Evolutionary conservation across 75 land plant species (phyloP).

Genomic region (Pinus albicaulis): DNA sequence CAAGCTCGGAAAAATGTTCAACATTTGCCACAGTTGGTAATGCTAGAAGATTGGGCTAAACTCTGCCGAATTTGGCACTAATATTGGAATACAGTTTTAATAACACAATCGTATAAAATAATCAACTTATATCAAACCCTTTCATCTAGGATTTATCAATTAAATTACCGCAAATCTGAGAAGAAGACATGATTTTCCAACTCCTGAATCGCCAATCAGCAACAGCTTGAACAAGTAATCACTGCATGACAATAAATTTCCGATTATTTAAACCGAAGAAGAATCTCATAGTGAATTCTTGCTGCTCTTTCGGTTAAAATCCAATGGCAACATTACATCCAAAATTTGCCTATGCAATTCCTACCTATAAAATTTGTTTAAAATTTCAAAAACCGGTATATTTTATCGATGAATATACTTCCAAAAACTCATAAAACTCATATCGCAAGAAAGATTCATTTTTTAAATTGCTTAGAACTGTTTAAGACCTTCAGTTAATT

Average conservation of each 20-base stretch:
- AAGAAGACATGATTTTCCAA: constrained; percentile 72
- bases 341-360: no score
- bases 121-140: neutral
- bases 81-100: neutral
- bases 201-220: constrained; percentile 77
- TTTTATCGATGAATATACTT: no score
- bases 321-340: no score
- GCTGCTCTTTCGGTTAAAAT: no score
- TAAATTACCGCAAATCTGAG: constrained; percentile 67
- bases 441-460: no score
- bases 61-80: neutral
- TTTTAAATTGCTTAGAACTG: no score
- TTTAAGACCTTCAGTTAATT: no score
- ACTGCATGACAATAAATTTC: constrained; percentile 25
- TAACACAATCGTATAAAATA: neutral
- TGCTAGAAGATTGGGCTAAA: neutral
- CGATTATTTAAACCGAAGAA: neutral
- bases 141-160: neutral
- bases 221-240: constrained; percentile 73
- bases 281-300: neutral
- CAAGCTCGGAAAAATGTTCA: neutral
- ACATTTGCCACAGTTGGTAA: neutral
- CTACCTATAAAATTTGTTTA: no score
- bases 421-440: no score
- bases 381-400: no score